Evolutionary conservation across 2,329 filamentous ascomycete species (phyloP), one percentile per base, ranked within the genome.

Genomic region (Aspergillus sergii): DNA sequence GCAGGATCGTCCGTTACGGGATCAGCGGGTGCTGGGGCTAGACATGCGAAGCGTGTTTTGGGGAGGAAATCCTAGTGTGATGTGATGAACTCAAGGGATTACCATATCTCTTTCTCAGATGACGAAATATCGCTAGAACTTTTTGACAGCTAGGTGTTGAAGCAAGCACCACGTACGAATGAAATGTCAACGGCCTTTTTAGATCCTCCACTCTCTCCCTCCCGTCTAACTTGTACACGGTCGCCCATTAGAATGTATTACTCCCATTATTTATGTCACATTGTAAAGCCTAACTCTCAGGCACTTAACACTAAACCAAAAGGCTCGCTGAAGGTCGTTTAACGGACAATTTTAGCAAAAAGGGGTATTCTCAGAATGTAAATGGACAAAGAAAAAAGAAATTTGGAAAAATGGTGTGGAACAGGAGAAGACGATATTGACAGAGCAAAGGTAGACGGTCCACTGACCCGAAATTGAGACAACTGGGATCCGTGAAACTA

Each of bases 31-130:
- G 56, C 55, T 41, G 70, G 53, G 60, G 62, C 65, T 21, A 73
- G 75, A 61, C 74, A 75, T 66, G 73, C 70, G 3, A 80, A 80
- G 64, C 70, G 78, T 51, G 65, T 79, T 54, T 67, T 79, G 34
- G 76, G 76, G 32, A 75, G 74, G 63, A 78, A 76, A 59, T 66
- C 66, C 53, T 78, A 66, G 70, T 60, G n/a, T 36, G 56, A 45
- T 43, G 16, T n/a, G 53, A 50, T 41, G 28, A n/a, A 23, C 16
- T 43, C 9, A 14, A n/a, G 48, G 7, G 14, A 12, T 21, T 51
- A n/a, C 21, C 11, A 5, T 16, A 26, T 50, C 57, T 39, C 36
- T 58, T 34, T 30, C 41, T 43, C 50, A 62, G 46, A 61, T 55
- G 23, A 55, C 4, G 32, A 51, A 51, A 34, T 7, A 32, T 16